A percentile compares a stretch with the other conserved stretches of the same genome.
phyloP scores from a whole-genome alignment of 208 protist genomes.

The Sergeia podlipaevii region DNA sequence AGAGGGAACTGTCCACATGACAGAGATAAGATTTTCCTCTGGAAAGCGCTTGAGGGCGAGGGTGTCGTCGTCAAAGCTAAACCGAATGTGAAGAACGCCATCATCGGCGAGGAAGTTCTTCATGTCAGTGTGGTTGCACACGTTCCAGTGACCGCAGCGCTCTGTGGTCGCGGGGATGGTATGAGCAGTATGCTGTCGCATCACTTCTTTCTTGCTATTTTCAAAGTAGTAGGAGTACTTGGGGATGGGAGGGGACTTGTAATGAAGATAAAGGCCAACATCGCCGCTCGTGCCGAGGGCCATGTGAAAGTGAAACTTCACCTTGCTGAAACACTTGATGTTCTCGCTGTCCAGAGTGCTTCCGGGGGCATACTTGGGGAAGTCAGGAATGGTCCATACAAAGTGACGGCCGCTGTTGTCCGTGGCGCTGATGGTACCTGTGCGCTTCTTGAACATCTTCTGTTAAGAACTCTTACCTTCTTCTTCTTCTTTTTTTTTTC shows the following conservation, averaged over 20 bases:
- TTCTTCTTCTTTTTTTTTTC: neutral
- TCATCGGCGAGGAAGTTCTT: conserved; percentile 41
- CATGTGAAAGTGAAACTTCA: conserved; percentile 89
- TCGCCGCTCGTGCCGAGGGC: conserved; percentile 35
- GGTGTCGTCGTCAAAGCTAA: conserved; percentile 78
- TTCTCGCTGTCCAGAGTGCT: conserved; percentile 70
- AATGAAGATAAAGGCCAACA: conserved; percentile 84
- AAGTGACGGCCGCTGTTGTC: conserved; percentile 49
- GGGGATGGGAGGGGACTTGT: conserved; percentile 79
- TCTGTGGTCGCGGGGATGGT: conserved; percentile 70
- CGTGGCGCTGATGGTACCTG: conserved; percentile 46
- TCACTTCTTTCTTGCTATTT: conserved; percentile 48
- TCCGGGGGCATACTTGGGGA: conserved; percentile 27
- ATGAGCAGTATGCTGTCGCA: conserved; percentile 89
- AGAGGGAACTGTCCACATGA: conserved; percentile 67
- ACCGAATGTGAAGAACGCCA: conserved; percentile 49
- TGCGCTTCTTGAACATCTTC: conserved; percentile 39
- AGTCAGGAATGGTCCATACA: conserved; percentile 65
- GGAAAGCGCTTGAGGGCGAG: conserved; percentile 25
- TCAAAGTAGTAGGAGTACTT: conserved; percentile 90
- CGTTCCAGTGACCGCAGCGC: conserved; percentile 87
- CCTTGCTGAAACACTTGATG: conserved; percentile 47
- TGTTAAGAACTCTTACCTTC: neutral
- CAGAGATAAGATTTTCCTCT: conserved; percentile 24
- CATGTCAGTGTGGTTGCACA: conserved; percentile 54